phyloP scores from a whole-genome alignment of 305 asterid genomes.

The Fraxinus sp. region DNA sequence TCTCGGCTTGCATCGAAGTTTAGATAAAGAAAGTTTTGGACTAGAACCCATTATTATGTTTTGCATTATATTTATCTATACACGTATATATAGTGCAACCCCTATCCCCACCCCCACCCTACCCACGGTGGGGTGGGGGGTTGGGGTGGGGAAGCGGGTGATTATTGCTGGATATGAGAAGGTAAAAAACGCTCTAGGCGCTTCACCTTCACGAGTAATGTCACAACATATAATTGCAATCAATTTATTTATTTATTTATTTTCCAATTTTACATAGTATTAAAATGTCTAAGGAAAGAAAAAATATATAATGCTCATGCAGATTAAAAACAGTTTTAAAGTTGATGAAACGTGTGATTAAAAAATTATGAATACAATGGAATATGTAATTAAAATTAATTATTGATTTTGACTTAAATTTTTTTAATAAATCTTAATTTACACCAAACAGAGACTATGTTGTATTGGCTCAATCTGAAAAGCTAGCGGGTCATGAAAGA shows the following conservation, averaged over 20 bases:
- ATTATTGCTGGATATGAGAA: constrained; percentile 22
- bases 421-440: too few species aligned
- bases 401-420: neutral
- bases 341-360: too few species aligned
- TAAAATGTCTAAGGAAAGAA: neutral
- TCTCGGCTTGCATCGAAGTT: constrained; percentile 49
- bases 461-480: neutral
- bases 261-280: neutral
- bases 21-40: constrained; percentile 55
- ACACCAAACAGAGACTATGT: neutral
- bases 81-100: constrained; percentile 14
- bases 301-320: neutral
- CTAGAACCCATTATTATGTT: constrained; percentile 31
- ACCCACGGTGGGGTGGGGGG: too few species aligned
- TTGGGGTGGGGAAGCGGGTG: neutral
- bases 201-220: constrained; percentile 35
- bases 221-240: neutral
- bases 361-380: neutral
- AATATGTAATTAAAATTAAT: too few species aligned
- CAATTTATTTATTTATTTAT: too few species aligned
- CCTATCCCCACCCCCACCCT: neutral
- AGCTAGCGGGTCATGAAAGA: neutral
- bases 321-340: neutral
- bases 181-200: constrained; percentile 10
- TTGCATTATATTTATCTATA: neutral